Base-by-base conservation (phyloP, 495 filamentous ascomycete genomes). In the Trichoderma reesei region DNA sequence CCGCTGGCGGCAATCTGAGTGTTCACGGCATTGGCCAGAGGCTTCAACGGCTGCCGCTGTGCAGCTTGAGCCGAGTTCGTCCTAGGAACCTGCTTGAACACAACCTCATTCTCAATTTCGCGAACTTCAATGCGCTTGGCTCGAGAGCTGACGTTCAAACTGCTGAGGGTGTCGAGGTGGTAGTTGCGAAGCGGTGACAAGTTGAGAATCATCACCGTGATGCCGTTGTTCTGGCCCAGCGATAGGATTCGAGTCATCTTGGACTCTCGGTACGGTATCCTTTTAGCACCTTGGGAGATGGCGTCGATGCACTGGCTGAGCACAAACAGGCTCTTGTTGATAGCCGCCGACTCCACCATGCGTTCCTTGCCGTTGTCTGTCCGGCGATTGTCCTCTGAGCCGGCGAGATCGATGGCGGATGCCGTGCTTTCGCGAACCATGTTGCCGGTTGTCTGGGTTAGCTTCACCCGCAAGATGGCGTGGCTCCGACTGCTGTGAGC, bases 201-300 rank as follows among this genome's bases (percentile, higher is more conserved):
- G 70, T 97, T 98, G 42, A 98, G 80, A 64, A 98, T 94, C 94
- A 98, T 98, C 64, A 98, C 80, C 0, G 92, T 97, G 51, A 96
- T 81, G 13, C 94, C 93, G 67, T 96, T 92, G 73, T 98, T 98
- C 74, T 98, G 94, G 0, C 94, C 94, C 11, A 97, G 77, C 0
- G 88, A 92, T 37, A 98, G 73, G 39, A 98, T 97, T 41, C 94
- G 82, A 4, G 94, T 98, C 94, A 98, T 97, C 78, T 98, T 98
- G 33, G 87, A 90, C 72, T 98, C 94, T 63, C 92, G 84, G 71
- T 95, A 97, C 0, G 94, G 94, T 65, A 98, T 93, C 31, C 94
- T 85, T 61, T 83, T 83, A 68, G 84, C 82, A 20, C 82, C 82
- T 44, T 80, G 75, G 9, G 78, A 80, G 67, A 98, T 98, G 14